These are phyloP conservation scores for Candida schatavii DNA, from an alignment of 805 yeast genomes.

Conservation along the genomic window DNA sequence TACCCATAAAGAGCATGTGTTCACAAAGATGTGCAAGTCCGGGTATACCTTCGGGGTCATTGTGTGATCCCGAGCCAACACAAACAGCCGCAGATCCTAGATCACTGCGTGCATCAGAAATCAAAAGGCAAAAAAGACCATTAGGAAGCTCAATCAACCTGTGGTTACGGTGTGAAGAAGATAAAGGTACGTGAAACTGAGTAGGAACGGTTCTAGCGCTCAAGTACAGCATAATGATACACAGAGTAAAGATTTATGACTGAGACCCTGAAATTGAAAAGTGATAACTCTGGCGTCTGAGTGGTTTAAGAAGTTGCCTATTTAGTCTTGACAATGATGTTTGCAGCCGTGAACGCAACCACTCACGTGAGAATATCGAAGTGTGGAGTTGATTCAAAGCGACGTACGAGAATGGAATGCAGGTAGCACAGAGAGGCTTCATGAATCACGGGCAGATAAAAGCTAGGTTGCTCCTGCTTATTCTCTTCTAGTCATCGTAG, in stretches of 20 bases:
- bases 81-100: slow-evolving; percentile 68
- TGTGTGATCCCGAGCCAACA: slow-evolving; percentile 76
- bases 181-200: slow-evolving; percentile 28
- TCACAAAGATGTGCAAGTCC: slow-evolving; percentile 93
- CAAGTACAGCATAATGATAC: slow-evolving; percentile 2
- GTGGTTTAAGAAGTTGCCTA: background rate
- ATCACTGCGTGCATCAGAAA: slow-evolving; percentile 72
- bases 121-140: slow-evolving; percentile 63
- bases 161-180: slow-evolving; percentile 38
- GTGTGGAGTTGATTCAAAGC: too few relatives aligned
- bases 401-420: too few relatives aligned
- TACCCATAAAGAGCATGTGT: slow-evolving; percentile 60
- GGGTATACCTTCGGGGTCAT: slow-evolving; percentile 65
- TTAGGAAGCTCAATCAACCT: slow-evolving; percentile 55
- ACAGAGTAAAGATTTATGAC: too few relatives aligned
- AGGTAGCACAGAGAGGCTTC: too few relatives aligned
- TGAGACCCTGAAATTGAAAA: too few relatives aligned
- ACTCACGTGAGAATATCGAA: too few relatives aligned
- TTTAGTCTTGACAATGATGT: background rate
- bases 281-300: background rate
- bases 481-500: too few relatives aligned
- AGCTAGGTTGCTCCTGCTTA: too few relatives aligned
- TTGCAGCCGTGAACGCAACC: too few relatives aligned
- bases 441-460: too few relatives aligned
- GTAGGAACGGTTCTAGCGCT: slow-evolving; percentile 12